These are phyloP conservation scores for Avicennia marina DNA, from an alignment of 257 asterid species.

Conservation along the genomic window DNA sequence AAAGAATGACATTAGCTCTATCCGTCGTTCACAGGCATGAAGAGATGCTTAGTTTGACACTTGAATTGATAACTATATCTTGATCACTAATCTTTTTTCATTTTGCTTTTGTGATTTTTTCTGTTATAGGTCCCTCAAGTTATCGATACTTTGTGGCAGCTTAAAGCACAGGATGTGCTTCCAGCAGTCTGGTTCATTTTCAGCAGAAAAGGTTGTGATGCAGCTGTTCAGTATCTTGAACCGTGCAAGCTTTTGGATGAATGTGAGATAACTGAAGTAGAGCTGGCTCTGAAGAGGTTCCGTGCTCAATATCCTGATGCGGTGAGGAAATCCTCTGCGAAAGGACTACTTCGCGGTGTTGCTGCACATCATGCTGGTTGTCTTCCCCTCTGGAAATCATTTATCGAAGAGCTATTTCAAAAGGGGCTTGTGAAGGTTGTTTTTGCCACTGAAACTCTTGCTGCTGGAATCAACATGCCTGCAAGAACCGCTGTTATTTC, in stretches of 20 bases:
- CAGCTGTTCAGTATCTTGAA: slow-evolving; percentile 89
- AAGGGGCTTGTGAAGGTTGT: slow-evolving; percentile 93
- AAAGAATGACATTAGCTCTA: slow-evolving; percentile 60
- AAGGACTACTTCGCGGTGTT: slow-evolving; percentile 91
- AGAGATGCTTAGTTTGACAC: slow-evolving; percentile 14
- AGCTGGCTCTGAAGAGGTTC: slow-evolving; percentile 80
- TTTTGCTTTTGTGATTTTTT: slow-evolving; percentile 12
- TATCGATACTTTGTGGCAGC: slow-evolving; percentile 85
- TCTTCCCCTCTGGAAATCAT: slow-evolving; percentile 97
- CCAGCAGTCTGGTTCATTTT: slow-evolving; percentile 99
- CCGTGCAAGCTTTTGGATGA: slow-evolving; percentile 73
- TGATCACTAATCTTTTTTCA: slow-evolving; percentile 11
- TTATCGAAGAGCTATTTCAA: slow-evolving; percentile 88
- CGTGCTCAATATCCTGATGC: slow-evolving; percentile 89
- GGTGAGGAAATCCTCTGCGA: slow-evolving; percentile 80
- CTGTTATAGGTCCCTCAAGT: slow-evolving; percentile 81
- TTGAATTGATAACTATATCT: slow-evolving; percentile 14
- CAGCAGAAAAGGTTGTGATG: slow-evolving; percentile 99
- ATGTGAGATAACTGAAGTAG: slow-evolving; percentile 83
- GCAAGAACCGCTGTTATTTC: slow-evolving; percentile 97
- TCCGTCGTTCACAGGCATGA: slow-evolving; percentile 80
- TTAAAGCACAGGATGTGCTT: slow-evolving; percentile 82
- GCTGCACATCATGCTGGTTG: slow-evolving; percentile 99
- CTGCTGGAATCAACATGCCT: slow-evolving; percentile 99
- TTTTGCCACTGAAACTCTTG: slow-evolving; percentile 98